A percentile compares a stretch with the other conserved stretches of the same genome.
Conservation (phyloP, 139 green algal genomes). For the Zygnema circumcarinatum region DNA sequence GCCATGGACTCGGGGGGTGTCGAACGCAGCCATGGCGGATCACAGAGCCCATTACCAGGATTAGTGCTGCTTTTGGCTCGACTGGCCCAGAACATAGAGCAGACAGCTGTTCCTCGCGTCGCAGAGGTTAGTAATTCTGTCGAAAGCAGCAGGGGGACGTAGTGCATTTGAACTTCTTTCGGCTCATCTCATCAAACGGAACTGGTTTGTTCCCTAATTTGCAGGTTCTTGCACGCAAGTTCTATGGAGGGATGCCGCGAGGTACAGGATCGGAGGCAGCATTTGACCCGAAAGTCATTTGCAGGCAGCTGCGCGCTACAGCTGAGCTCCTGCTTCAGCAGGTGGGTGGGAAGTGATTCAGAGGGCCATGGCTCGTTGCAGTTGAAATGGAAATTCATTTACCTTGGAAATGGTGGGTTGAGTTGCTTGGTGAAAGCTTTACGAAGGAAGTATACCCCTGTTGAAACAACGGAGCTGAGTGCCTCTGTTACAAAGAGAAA, state of each 20-base stretch:
- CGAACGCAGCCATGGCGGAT: background rate
- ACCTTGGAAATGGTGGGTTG: too few species aligned
- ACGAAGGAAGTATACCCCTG: too few species aligned
- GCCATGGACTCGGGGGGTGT: background rate
- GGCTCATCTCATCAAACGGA: too few species aligned
- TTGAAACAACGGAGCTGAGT: too few species aligned
- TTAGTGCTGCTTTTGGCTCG: constrained; percentile 51
- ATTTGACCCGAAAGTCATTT: background rate
- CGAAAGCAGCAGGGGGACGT: too few species aligned
- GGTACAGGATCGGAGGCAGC: background rate
- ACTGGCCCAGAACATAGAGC: constrained; percentile 39
- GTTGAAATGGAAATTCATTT: too few species aligned
- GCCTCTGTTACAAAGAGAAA: too few species aligned
- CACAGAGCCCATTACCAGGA: constrained; percentile 11
- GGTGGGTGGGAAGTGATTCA: background rate
- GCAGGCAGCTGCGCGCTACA: constrained; percentile 3
- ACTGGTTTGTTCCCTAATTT: background rate
- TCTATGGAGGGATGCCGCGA: background rate
- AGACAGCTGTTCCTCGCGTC: constrained; percentile 33
- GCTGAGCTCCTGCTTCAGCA: constrained; percentile 28
- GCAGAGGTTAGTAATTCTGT: constrained; percentile 44
- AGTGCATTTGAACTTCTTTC: too few species aligned
- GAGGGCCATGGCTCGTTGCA: too few species aligned
- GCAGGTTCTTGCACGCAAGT: constrained; percentile 16
- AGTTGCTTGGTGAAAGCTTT: too few species aligned